These are phyloP conservation scores for Chenopodium suecicum DNA, from an alignment of 148 eudicot genomes.

Conservation along the genomic window DNA sequence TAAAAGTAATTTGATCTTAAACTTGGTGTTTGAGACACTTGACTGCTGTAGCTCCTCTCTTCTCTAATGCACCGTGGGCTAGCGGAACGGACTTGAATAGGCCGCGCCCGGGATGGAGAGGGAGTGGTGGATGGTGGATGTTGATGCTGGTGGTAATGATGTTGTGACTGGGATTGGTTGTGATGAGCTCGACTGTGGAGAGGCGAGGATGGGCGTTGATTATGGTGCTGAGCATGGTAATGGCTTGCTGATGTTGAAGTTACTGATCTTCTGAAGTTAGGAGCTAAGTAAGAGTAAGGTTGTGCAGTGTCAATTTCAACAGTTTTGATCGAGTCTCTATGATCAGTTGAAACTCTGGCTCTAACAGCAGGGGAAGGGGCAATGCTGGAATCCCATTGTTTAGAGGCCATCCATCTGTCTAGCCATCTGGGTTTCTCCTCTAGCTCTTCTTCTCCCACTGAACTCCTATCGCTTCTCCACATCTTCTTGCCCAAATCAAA, in stretches of 20 bases:
- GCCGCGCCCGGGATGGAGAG: constrained; percentile 54
- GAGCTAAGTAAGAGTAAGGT: constrained; percentile 53
- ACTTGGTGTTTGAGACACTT: constrained; percentile 62
- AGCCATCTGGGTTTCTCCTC: constrained; percentile 51
- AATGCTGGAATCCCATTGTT: constrained; percentile 51
- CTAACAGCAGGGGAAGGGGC: constrained; percentile 25
- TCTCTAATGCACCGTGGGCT: constrained; percentile 57
- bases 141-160: constrained; percentile 22
- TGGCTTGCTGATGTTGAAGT: constrained; percentile 22
- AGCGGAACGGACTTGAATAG: constrained; percentile 65
- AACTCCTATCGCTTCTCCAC: constrained; percentile 60
- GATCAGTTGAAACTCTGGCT: constrained; percentile 65
- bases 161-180: constrained; percentile 19
- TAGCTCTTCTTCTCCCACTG: constrained; percentile 58
- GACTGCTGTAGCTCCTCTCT: constrained; percentile 35
- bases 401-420: constrained; percentile 57
- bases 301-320: constrained; percentile 74
- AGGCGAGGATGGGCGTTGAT: constrained; percentile 58
- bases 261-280: constrained; percentile 39
- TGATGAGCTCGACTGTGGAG: constrained; percentile 40
- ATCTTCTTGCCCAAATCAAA: constrained; percentile 28
- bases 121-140: constrained; percentile 46
- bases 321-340: constrained; percentile 56
- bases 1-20: constrained; percentile 54
- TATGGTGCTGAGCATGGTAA: constrained; percentile 31